Conservation (phyloP, 768 basidiomycete genomes). For the Sporobolomyces phaffii region DNA sequence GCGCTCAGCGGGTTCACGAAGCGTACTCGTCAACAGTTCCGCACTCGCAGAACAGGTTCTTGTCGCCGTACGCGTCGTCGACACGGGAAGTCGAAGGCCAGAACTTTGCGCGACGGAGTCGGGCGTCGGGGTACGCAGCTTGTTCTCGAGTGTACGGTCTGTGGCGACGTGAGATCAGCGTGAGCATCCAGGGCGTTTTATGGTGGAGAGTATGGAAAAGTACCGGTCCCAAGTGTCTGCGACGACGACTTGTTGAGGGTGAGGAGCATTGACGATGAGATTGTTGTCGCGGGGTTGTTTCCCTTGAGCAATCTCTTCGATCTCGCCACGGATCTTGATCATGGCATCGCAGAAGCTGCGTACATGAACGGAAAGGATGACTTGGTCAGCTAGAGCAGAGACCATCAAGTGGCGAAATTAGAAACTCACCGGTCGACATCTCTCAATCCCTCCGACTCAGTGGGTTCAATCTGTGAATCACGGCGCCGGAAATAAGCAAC, state of each 20-base stretch:
- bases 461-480: constrained; percentile 87
- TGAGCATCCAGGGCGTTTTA: too few relatives aligned
- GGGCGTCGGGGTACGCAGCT: constrained; percentile 83
- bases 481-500: too few relatives aligned
- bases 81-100: constrained; percentile 91
- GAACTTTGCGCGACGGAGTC: constrained; percentile 82
- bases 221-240: constrained; percentile 82
- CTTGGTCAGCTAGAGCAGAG: background rate
- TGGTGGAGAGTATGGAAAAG: too few relatives aligned
- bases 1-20: background rate
- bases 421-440: constrained; percentile 73
- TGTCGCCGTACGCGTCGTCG: constrained; percentile 90
- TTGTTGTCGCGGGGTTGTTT: constrained; percentile 88
- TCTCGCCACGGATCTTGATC: constrained; percentile 91
- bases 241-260: constrained; percentile 69
- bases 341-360: constrained; percentile 92
- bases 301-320: constrained; percentile 75
- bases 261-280: constrained; percentile 86
- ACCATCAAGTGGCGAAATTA: background rate
- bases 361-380: background rate
- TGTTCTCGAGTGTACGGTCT: constrained; percentile 84
- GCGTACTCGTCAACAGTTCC: constrained; percentile 44
- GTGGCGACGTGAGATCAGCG: constrained; percentile 14
- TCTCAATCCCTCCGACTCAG: constrained; percentile 87
- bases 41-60: constrained; percentile 57